Evolutionary conservation across 208 protist genomes (phyloP).

Genomic region (Leishmania guyanensis): DNA sequence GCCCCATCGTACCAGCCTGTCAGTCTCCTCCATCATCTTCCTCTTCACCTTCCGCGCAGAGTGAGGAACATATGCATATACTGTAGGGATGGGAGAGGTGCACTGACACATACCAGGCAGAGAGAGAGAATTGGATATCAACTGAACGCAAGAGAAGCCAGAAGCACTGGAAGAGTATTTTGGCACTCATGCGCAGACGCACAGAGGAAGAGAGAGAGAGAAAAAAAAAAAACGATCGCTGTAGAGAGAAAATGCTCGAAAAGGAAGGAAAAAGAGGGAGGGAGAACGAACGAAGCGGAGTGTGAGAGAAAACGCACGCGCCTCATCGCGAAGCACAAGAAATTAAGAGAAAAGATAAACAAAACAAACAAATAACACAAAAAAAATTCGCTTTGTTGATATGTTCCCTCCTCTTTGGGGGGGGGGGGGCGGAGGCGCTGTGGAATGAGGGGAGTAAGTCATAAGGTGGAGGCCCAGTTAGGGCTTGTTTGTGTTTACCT

Average conservation of each 20-base stretch:
- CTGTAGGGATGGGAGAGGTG: background rate
- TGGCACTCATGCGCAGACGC: background rate
- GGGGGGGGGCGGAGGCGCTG: no score
- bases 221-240: background rate
- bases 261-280: background rate
- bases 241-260: background rate
- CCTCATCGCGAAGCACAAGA: background rate
- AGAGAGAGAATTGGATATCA: background rate
- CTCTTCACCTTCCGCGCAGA: background rate
- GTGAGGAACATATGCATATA: background rate
- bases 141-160: background rate
- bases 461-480: background rate
- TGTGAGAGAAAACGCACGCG: background rate
- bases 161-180: background rate
- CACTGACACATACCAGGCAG: background rate
- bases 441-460: background rate
- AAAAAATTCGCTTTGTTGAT: background rate
- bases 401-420: no score
- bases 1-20: background rate
- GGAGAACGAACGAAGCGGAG: background rate
- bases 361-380: background rate
- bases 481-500: background rate
- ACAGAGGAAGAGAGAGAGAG: background rate
- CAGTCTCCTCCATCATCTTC: background rate
- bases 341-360: background rate